Base-by-base conservation (phyloP, 768 basidiomycete species). In the Leccinum longicurvipes region DNA sequence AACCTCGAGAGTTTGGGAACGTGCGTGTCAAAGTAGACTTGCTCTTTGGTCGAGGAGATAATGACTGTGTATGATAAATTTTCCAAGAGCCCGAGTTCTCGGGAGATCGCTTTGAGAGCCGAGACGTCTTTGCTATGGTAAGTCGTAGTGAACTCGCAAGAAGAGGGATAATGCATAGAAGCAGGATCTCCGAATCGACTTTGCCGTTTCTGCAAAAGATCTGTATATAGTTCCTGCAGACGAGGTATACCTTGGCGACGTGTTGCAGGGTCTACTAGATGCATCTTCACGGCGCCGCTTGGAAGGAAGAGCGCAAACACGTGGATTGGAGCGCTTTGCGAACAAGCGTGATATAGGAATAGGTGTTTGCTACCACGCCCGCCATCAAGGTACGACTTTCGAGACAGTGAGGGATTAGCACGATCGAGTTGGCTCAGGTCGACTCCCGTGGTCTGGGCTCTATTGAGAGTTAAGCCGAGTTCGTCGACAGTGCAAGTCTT, bases 221-320 rank as follows among this genome's bases (percentile, higher is more conserved):
- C 87, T 1, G 63, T 60, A 65, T 98, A 99, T 25, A 80, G 76
- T 51, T 90, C 86, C 28, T 83, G 75, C n/a, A 98, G 79, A 46
- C 84, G 86, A 6, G 85, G 77, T 28, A 98, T 84, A 6, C 85
- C 82, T 64, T 96, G 93, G 44, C 93, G 84, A 36, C 85, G 84
- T n/a, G 85, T 83, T 15, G 93, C 93, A 36, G 87, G 86, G 69
- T 98, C 97, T 54, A 98, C 94, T 50, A 97, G 74, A 68, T 93
- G 94, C 3, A 98, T 76, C 63, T 86, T 89, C 34, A 86, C 85
- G 10, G 73, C 59, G 0, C 86, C 87, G 27, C 69, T 75, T 0
- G 93, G 92, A 32, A 86, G 77, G 76, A 98, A 96, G 29, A 97
- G 76, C 0, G 88, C 89, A 64, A 96, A 94, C 17, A 97, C 82